Conservation (phyloP, 2,329 filamentous ascomycete genomes). For the Exophiala dermatitidis region DNA sequence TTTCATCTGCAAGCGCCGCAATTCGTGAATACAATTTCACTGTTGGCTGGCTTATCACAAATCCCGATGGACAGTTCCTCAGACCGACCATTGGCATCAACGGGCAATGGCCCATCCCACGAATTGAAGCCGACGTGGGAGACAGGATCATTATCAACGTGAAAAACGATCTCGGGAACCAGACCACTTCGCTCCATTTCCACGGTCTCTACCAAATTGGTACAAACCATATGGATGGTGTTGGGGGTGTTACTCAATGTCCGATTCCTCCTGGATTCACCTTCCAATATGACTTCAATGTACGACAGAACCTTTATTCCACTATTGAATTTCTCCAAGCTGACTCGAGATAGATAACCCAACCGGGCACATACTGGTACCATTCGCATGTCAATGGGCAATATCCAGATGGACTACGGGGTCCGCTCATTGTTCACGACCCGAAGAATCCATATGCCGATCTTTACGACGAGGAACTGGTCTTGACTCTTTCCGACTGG, state of each 20-base stretch:
- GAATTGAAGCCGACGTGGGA: conserved; percentile 34
- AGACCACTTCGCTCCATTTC: conserved; percentile 46
- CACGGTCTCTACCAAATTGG: conserved; percentile 66
- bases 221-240: conserved; percentile 64
- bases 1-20: conserved; percentile 26
- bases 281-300: conserved; percentile 64
- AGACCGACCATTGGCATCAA: conserved; percentile 72
- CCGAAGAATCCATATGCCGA: conserved; percentile 51
- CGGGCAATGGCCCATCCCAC: conserved; percentile 66
- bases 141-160: conserved; percentile 35
- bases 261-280: conserved; percentile 55
- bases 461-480: conserved; percentile 55
- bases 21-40: conserved; percentile 55
- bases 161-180: conserved; percentile 36
- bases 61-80: conserved; percentile 60
- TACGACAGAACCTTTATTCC: conserved; percentile 29
- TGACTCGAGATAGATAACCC: conserved; percentile 41
- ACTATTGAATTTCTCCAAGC: neutral
- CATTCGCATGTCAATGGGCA: conserved; percentile 62
- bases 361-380: conserved; percentile 74
- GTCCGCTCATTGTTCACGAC: conserved; percentile 59
- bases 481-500: conserved; percentile 63
- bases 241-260: conserved; percentile 60
- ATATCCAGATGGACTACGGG: conserved; percentile 64
- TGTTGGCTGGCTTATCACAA: conserved; percentile 62